phyloP scores from a whole-genome alignment of 768 basidiomycete species.

The Filobasidium floriforme region DNA sequence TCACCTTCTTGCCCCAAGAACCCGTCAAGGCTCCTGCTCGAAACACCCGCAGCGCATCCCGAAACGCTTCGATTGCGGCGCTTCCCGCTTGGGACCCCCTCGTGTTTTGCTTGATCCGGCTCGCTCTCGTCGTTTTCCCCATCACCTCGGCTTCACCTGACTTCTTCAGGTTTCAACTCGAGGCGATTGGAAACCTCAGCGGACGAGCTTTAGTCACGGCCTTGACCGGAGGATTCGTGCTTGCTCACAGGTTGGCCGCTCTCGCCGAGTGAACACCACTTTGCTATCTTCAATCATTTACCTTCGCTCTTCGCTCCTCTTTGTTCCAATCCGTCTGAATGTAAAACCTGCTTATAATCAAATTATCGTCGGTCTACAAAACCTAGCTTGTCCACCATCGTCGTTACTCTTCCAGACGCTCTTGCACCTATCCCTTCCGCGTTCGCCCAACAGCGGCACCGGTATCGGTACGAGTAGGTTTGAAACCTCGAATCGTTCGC shows the following conservation, averaged over 20 bases:
- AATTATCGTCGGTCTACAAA: too few species aligned
- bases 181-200: conserved; percentile 33
- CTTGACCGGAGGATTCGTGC: conserved; percentile 30
- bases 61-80: conserved; percentile 11
- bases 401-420: too few species aligned
- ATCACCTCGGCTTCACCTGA: conserved; percentile 40
- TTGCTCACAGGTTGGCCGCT: conserved; percentile 30
- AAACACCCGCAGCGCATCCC: not conserved
- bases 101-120: conserved; percentile 36
- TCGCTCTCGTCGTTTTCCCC: conserved; percentile 36
- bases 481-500: too few species aligned
- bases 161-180: conserved; percentile 32
- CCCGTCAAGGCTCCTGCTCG: conserved; percentile 4
- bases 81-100: conserved; percentile 33
- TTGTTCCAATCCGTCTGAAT: too few species aligned
- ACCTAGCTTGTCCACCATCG: too few species aligned
- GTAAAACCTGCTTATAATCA: too few species aligned
- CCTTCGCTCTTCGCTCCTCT: too few species aligned
- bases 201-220: conserved; percentile 37
- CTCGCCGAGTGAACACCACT: not conserved
- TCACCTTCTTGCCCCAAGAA: conserved; percentile 30
- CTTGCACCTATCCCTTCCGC: too few species aligned
- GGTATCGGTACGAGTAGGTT: too few species aligned
- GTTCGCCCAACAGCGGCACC: too few species aligned
- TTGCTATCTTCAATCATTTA: too few species aligned